Conservation (phyloP, 768 basidiomycete species). For the Calvatia gigantea region DNA sequence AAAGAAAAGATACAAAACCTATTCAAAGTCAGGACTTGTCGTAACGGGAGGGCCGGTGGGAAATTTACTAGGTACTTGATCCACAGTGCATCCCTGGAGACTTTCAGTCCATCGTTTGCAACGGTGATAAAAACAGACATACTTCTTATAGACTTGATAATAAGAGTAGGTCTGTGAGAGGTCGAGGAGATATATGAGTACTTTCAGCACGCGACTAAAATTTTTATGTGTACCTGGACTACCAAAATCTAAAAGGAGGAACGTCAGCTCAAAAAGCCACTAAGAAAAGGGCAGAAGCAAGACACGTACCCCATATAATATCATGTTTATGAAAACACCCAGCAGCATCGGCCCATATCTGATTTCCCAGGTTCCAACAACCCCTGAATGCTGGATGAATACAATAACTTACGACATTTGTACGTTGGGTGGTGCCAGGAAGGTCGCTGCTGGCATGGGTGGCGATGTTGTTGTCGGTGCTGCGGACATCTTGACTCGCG, state of each 20-base stretch:
- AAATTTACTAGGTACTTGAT: constrained; percentile 35
- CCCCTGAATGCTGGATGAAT: background rate
- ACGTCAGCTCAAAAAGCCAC: background rate
- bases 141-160: constrained; percentile 38
- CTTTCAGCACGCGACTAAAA: no score
- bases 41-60: background rate
- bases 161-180: constrained; percentile 30
- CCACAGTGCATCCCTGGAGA: constrained; percentile 36
- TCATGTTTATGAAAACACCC: constrained; percentile 38
- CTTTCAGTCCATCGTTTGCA: background rate
- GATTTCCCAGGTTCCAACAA: background rate
- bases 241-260: constrained; percentile 27
- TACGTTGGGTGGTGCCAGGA: constrained; percentile 23
- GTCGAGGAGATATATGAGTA: background rate
- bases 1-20: constrained; percentile 41
- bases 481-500: constrained; percentile 8
- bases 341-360: constrained; percentile 46
- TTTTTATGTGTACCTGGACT: constrained; percentile 29
- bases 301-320: constrained; percentile 40
- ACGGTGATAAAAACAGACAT: background rate
- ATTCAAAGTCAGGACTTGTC: background rate
- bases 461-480: background rate
- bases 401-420: constrained; percentile 24
- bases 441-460: background rate
- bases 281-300: background rate